phyloP scores from a whole-genome alignment of 2,329 filamentous ascomycete species.

The Macrophomina phaseolina region DNA sequence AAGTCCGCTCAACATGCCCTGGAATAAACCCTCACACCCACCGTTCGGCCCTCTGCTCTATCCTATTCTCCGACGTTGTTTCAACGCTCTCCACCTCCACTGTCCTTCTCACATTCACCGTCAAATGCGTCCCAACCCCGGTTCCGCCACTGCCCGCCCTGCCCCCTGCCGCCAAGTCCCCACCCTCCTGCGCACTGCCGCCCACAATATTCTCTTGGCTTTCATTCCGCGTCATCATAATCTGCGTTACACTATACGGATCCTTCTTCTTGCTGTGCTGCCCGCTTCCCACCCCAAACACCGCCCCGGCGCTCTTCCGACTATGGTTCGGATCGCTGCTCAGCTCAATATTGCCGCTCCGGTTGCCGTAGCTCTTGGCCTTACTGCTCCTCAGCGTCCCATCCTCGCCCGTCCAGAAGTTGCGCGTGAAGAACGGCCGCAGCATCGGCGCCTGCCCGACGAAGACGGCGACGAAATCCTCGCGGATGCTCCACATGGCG shows the following conservation, averaged over 20 bases:
- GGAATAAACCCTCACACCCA: not conserved
- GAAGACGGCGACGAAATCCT: slow-evolving; percentile 47
- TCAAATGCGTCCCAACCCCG: not conserved
- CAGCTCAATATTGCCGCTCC: not conserved
- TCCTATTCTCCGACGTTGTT: not conserved
- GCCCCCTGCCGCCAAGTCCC: not conserved
- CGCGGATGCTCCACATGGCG: slow-evolving; percentile 49
- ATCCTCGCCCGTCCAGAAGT: slow-evolving; percentile 30
- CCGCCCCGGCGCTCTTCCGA: slow-evolving; percentile 1
- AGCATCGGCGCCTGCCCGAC: slow-evolving; percentile 48
- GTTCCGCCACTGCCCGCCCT: not conserved
- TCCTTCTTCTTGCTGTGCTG: slow-evolving; percentile 28
- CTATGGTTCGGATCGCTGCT: not conserved
- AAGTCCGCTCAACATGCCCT: not conserved
- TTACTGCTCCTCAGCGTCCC: slow-evolving; percentile 1
- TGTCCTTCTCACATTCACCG: not conserved
- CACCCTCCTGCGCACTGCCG: not conserved
- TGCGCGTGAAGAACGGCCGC: slow-evolving; percentile 35
- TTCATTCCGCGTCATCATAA: slow-evolving; percentile 24
- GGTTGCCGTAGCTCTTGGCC: slow-evolving; percentile 28
- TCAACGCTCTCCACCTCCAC: not conserved
- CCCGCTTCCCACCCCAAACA: not conserved
- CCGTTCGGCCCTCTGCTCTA: not conserved
- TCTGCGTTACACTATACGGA: slow-evolving; percentile 30
- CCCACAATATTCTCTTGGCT: slow-evolving; percentile 4